phyloP scores from a whole-genome alignment of 2,329 filamentous ascomycete species.

The Aspergillus felis region DNA sequence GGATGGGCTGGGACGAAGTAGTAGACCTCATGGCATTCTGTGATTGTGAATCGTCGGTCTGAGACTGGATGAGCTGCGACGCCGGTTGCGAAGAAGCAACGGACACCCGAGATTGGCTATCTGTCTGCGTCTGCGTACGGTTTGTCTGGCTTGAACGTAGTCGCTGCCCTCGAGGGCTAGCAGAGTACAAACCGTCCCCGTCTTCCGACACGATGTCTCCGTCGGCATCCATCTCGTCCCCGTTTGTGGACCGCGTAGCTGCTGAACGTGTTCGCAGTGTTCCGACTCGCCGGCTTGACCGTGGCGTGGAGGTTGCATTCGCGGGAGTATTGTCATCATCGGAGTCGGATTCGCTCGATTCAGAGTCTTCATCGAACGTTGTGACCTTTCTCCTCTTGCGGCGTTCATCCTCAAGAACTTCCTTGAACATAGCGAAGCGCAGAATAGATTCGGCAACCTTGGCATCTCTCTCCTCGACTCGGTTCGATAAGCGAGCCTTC shows the following conservation, averaged over 20 bases:
- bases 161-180: conserved; percentile 45
- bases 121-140: conserved; percentile 39
- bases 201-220: conserved; percentile 51
- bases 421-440: conserved; percentile 94
- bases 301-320: conserved; percentile 27
- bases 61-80: conserved; percentile 62
- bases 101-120: conserved; percentile 55
- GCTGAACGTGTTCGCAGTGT: conserved; percentile 31
- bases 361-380: conserved; percentile 59
- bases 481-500: conserved; percentile 80
- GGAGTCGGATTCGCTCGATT: conserved; percentile 38
- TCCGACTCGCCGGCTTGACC: conserved; percentile 30
- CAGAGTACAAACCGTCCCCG: conserved; percentile 52
- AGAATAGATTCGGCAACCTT: conserved; percentile 83
- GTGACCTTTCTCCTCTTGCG: conserved; percentile 79
- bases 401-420: conserved; percentile 74
- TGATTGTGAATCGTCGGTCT: conserved; percentile 47
- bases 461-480: conserved; percentile 87
- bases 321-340: conserved; percentile 24
- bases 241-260: conserved; percentile 35
- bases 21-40: conserved; percentile 42
- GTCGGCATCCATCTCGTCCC: conserved; percentile 44
- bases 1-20: conserved; percentile 38
- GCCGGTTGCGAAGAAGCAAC: conserved; percentile 76
- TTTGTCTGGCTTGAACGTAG: conserved; percentile 35